phyloP scores from a whole-genome alignment of 148 eudicot species.

The Pharnaceum exiguum region DNA sequence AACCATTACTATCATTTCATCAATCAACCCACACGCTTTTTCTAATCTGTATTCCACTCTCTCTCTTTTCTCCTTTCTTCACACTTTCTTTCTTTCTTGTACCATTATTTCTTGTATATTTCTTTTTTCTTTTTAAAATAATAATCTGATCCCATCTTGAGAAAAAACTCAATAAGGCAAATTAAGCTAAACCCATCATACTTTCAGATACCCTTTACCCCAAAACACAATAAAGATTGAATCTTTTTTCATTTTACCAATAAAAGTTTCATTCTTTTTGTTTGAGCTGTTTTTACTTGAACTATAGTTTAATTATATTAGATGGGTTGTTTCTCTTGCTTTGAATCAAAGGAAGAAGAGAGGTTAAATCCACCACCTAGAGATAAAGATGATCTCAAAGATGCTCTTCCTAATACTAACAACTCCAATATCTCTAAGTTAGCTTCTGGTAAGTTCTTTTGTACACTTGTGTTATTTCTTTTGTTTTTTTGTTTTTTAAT shows the following conservation, averaged over 20 bases:
- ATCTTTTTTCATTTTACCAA: not conserved
- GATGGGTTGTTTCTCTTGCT: conserved; percentile 90
- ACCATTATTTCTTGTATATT: no score
- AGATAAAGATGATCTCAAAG: conserved; percentile 42
- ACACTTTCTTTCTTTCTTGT: not conserved
- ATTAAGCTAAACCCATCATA: not conserved
- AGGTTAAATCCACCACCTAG: conserved; percentile 40
- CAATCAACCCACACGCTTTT: conserved; percentile 1
- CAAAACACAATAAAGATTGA: not conserved
- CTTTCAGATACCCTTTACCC: not conserved
- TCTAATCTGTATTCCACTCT: not conserved
- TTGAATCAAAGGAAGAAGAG: conserved; percentile 79
- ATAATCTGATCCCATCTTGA: conserved; percentile 6
- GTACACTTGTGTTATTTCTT: not conserved
- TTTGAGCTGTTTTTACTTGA: not conserved
- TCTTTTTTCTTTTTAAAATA: not conserved
- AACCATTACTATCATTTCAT: not conserved
- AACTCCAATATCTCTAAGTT: conserved; percentile 54
- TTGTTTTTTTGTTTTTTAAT: not conserved
- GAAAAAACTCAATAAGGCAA: not conserved
- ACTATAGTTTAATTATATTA: no score
- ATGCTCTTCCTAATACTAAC: conserved; percentile 28
- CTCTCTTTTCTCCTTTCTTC: not conserved
- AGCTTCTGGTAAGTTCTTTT: conserved; percentile 50
- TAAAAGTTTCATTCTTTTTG: not conserved